Conservation (phyloP, 495 filamentous ascomycete species). For the Cercophora samala region DNA sequence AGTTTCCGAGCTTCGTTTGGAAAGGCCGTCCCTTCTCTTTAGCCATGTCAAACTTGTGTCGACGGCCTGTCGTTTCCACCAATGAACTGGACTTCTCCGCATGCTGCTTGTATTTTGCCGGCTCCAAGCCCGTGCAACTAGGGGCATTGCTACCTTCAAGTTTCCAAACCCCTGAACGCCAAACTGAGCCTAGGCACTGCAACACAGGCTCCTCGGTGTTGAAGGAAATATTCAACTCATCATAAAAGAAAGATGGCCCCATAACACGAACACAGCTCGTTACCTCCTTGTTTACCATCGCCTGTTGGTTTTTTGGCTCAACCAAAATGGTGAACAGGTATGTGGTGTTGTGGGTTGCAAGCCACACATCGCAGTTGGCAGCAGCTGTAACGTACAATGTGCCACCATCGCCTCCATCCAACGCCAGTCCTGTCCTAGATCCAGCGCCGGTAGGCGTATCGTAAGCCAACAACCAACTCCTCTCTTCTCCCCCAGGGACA, state of each 20-base stretch:
- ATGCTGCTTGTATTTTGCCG: slow-evolving; percentile 4
- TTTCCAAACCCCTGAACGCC: background rate
- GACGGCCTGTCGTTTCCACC: slow-evolving; percentile 2
- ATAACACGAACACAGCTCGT: background rate
- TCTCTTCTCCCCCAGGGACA: too few relatives aligned
- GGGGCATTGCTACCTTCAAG: background rate
- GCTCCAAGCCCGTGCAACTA: background rate
- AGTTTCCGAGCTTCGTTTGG: background rate
- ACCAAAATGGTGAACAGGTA: background rate
- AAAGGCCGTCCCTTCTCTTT: background rate
- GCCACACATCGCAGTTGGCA: background rate
- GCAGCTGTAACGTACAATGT: slow-evolving; percentile 5
- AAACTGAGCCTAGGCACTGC: background rate
- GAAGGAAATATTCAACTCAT: background rate
- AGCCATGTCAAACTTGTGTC: slow-evolving; percentile 1
- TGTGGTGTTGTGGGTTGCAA: background rate
- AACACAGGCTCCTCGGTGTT: background rate
- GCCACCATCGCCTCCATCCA: slow-evolving; percentile 8
- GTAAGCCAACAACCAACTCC: background rate
- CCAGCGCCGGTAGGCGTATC: slow-evolving; percentile 7
- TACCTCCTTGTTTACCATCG: background rate
- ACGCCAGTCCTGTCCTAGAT: slow-evolving; percentile 7
- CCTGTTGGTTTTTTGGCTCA: background rate
- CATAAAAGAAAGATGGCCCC: background rate
- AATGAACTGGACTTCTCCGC: slow-evolving; percentile 1